A percentile compares a stretch with the other conserved stretches of the same genome.
Conservation (phyloP, 2,329 filamentous ascomycete genomes). For the Apiospora sp. region DNA sequence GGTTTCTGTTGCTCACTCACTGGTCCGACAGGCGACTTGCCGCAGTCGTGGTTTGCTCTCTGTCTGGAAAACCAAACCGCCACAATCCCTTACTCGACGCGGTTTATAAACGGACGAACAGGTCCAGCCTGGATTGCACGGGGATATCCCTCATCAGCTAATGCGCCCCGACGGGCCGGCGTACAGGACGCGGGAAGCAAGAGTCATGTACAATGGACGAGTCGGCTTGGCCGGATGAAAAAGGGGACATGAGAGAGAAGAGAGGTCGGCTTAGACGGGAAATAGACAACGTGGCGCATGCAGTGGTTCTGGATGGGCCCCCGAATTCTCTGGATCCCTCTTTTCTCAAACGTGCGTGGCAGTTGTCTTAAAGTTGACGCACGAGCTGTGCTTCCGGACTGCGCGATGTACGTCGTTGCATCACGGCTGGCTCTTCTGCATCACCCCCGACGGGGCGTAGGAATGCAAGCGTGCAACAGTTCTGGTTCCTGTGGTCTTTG, state of each 20-base stretch:
- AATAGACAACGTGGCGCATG: neutral
- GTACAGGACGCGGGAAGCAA: neutral
- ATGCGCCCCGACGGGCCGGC: slow-evolving; percentile 7
- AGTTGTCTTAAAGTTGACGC: slow-evolving; percentile 9
- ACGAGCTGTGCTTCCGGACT: neutral
- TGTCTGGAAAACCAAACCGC: neutral
- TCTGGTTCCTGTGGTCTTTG: neutral
- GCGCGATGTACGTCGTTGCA: slow-evolving; percentile 13
- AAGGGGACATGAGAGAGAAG: neutral
- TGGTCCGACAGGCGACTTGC: neutral
- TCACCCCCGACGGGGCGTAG: neutral
- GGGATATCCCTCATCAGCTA: neutral
- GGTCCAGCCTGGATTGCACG: neutral
- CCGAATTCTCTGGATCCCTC: neutral
- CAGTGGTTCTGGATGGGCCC: neutral
- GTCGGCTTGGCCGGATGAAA: neutral
- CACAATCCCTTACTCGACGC: neutral
- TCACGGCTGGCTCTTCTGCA: neutral
- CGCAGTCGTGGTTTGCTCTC: neutral
- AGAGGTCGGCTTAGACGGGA: no score
- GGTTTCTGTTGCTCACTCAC: neutral
- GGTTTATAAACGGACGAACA: neutral
- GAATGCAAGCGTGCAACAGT: neutral
- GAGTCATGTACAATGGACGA: neutral
- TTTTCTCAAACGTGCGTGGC: slow-evolving; percentile 5